Evolutionary conservation across 2,329 filamentous ascomycete genomes (phyloP).

Genomic region (Aureobasidium zeae): DNA sequence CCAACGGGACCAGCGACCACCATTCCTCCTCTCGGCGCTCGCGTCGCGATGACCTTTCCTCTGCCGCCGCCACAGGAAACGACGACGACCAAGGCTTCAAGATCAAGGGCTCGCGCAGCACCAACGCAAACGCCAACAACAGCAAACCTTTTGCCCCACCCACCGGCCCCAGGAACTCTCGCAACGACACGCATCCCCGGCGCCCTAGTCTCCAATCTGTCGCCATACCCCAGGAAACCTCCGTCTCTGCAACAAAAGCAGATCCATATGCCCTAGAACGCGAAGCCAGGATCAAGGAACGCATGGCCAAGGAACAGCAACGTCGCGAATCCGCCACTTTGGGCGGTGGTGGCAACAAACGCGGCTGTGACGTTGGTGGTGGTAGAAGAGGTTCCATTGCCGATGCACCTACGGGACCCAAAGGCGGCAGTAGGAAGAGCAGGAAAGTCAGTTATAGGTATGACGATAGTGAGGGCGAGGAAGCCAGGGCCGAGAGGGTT

Average conservation of each 20-base stretch:
- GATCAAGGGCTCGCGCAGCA: constrained; percentile 33
- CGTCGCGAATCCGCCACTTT: constrained; percentile 43
- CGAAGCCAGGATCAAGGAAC: constrained; percentile 26
- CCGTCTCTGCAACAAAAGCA: constrained; percentile 17
- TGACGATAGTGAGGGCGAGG: constrained; percentile 37
- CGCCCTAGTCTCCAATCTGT: constrained; percentile 6
- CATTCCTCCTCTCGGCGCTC: constrained; percentile 32
- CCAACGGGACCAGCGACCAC: constrained; percentile 41
- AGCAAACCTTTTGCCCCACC: constrained; percentile 27
- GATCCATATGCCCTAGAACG: constrained; percentile 30
- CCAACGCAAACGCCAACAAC: constrained; percentile 20
- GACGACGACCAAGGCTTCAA: constrained; percentile 39
- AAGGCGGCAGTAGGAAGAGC: constrained; percentile 40
- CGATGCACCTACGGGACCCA: constrained; percentile 38
- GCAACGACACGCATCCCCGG: constrained; percentile 18
- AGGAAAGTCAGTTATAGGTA: constrained; percentile 25
- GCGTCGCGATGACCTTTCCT: constrained; percentile 31
- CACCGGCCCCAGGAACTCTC: constrained; percentile 26
- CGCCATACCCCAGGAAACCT: constrained; percentile 7
- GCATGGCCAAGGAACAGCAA: constrained; percentile 60
- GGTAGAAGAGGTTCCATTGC: constrained; percentile 20
- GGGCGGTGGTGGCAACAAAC: constrained; percentile 31
- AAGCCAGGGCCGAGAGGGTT: constrained; percentile 31
- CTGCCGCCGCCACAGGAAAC: constrained; percentile 20
- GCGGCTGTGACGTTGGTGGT: constrained; percentile 7